Percentiles rank a stretch among this genome's conserved stretches.
phyloP scores from a whole-genome alignment of 2,329 filamentous ascomycete species.

The Fonsecaea pugnacius region DNA sequence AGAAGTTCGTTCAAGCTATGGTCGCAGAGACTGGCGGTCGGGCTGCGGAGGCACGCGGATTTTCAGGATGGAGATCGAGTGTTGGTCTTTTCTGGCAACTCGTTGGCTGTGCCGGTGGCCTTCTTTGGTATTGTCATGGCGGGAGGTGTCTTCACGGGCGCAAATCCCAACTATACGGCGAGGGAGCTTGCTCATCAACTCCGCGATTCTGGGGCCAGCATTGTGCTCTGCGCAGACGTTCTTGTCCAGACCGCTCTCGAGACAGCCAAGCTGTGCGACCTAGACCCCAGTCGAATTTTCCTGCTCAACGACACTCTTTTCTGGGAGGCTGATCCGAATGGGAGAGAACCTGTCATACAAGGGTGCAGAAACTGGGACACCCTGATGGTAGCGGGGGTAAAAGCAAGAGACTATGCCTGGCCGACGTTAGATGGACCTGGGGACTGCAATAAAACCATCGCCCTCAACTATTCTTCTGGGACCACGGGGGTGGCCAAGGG shows the following conservation, averaged over 20 bases:
- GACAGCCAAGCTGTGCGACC: not conserved
- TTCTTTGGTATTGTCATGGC: constrained; percentile 7
- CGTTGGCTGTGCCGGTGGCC: not conserved
- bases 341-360: not conserved
- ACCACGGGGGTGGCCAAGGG: constrained; percentile 59
- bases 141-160: constrained; percentile 1
- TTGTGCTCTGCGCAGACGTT: not conserved
- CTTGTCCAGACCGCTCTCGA: not conserved
- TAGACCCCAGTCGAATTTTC: not conserved
- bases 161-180: not conserved
- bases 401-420: constrained; percentile 46
- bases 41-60: not conserved
- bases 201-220: not conserved
- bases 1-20: not conserved
- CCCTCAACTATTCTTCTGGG: constrained; percentile 58
- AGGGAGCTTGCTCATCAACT: constrained; percentile 6
- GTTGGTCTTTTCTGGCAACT: not conserved
- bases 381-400: constrained; percentile 42
- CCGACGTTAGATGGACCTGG: constrained; percentile 9
- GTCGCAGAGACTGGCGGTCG: not conserved
- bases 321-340: not conserved
- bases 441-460: constrained; percentile 47
- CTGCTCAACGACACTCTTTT: not conserved
- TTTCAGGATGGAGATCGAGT: constrained; percentile 1
- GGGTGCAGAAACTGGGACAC: not conserved